Evolutionary conservation across 495 filamentous ascomycete genomes (phyloP).

Genomic region (Aspergillus saccharolyticus): DNA sequence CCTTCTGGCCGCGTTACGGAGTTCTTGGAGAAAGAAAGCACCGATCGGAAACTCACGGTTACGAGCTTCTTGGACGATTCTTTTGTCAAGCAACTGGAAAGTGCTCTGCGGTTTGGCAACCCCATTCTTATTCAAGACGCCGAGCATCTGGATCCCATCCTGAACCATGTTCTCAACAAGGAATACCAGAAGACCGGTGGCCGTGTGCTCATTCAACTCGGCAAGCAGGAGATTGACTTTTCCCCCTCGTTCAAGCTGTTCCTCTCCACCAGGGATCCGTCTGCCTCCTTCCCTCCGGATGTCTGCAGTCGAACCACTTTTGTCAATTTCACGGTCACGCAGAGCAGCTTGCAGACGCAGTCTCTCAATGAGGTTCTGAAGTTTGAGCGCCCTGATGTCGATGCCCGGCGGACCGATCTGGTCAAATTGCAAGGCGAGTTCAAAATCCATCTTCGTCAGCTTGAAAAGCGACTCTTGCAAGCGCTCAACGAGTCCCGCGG

Average conservation of each 20-base stretch:
- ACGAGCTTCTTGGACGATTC: conserved; percentile 98
- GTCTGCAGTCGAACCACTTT: conserved; percentile 97
- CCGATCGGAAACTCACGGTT: conserved; percentile 87
- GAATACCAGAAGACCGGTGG: conserved; percentile 99
- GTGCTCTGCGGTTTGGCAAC: conserved; percentile 93
- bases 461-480: conserved; percentile 92
- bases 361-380: conserved; percentile 95
- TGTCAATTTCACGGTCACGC: conserved; percentile 98
- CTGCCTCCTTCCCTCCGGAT: conserved; percentile 93
- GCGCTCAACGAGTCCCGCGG: conserved; percentile 95
- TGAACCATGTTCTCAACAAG: conserved; percentile 99
- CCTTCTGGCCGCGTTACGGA: conserved; percentile 91
- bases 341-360: conserved; percentile 97
- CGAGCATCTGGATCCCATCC: conserved; percentile 91
- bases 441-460: conserved; percentile 88
- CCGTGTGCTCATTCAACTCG: conserved; percentile 94
- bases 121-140: conserved; percentile 98
- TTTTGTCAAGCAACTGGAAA: conserved; percentile 96
- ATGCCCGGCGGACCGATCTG: conserved; percentile 89
- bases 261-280: conserved; percentile 92
- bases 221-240: conserved; percentile 99
- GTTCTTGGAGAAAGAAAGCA: conserved; percentile 89
- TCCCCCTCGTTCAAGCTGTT: conserved; percentile 96
- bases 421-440: conserved; percentile 99
- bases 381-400: conserved; percentile 96